Base-by-base conservation (phyloP, 768 basidiomycete species). In the Calocybe cyanea region DNA sequence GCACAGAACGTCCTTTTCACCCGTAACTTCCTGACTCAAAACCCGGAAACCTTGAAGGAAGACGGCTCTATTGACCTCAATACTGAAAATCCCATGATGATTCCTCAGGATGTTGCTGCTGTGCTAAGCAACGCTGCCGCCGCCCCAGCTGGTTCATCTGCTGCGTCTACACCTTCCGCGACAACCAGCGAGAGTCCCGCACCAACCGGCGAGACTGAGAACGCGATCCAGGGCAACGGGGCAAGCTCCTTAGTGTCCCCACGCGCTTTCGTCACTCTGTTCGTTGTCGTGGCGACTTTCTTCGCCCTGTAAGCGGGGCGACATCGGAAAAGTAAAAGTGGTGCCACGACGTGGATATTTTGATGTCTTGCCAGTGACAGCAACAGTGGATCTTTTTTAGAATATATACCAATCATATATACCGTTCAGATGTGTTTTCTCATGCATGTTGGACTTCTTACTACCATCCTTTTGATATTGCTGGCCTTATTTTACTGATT, bases 1-100 rank as follows among this genome's bases (percentile, higher is more conserved):
- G 76, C 74, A 32, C 73, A 83, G 70, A 86, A 85, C 65, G 74
- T 85, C 50, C 51, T 73, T 43, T 75, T 67, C 63, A 74, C 67
- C 39, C 72, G 72, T 41, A 67, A 57, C 49, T 70, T 76, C 67
- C 63, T 75, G 45, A 71, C 65, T 23, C 48, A 55, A 58, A 77
- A 76, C 70, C 64, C 72, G 8, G 80, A 83, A 41, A 59, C 72
- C 33, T 48, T 87, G 52, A 61, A 69, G 39, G 59, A 60, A 3
- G 72, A 78, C 58, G 82, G 81, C 48, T 59, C 62, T 6, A 59
- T 84, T 58, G 69, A 81, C 64, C 65, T 83, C 46, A 65, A 67
- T 57, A 53, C 55, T 31, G 57, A 68, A 52, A 75, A 70, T 31
- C 76, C 84, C 20, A 55, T 84, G 47, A 74, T 75, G 74, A 62